A percentile compares a stretch with the other conserved stretches of the same genome.
These are phyloP conservation scores for Hanseniaspora hatyaiensis DNA, from an alignment of 805 yeast species.

Conservation along the genomic window DNA sequence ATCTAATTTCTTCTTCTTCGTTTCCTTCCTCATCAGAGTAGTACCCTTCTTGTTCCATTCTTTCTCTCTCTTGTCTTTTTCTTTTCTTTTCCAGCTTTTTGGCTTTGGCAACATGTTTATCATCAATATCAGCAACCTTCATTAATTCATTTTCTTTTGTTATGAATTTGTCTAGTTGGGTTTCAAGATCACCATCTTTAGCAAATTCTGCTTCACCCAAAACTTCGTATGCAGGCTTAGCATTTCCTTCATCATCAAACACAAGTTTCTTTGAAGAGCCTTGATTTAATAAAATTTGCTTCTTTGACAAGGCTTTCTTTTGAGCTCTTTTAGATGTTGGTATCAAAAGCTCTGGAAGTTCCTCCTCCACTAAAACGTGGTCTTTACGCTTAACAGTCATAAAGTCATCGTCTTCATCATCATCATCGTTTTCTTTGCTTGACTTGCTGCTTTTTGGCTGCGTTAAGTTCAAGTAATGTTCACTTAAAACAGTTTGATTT, in stretches of 20 bases:
- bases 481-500: constrained; percentile 83
- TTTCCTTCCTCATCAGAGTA: constrained; percentile 23
- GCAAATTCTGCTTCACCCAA: constrained; percentile 81
- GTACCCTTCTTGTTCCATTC: constrained; percentile 35
- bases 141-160: constrained; percentile 54
- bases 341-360: constrained; percentile 46
- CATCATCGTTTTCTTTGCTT: constrained; percentile 37
- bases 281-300: constrained; percentile 47
- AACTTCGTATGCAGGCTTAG: constrained; percentile 85
- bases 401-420: constrained; percentile 51
- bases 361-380: constrained; percentile 56
- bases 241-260: constrained; percentile 88
- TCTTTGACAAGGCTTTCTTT: constrained; percentile 80
- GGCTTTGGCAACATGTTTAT: constrained; percentile 62
- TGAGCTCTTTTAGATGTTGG: constrained; percentile 75
- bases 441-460: constrained; percentile 34
- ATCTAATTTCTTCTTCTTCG: constrained; percentile 19
- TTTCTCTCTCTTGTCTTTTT: constrained; percentile 69
- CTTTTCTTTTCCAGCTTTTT: constrained; percentile 83
- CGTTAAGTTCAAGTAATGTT: constrained; percentile 71
- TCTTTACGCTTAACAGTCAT: constrained; percentile 67
- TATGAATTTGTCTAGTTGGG: constrained; percentile 59
- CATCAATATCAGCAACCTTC: constrained; percentile 62
- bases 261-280: constrained; percentile 66
- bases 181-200: constrained; percentile 52